phyloP scores from a whole-genome alignment of 192 early-diverging fungal genomes.

The Podila epicladia region DNA sequence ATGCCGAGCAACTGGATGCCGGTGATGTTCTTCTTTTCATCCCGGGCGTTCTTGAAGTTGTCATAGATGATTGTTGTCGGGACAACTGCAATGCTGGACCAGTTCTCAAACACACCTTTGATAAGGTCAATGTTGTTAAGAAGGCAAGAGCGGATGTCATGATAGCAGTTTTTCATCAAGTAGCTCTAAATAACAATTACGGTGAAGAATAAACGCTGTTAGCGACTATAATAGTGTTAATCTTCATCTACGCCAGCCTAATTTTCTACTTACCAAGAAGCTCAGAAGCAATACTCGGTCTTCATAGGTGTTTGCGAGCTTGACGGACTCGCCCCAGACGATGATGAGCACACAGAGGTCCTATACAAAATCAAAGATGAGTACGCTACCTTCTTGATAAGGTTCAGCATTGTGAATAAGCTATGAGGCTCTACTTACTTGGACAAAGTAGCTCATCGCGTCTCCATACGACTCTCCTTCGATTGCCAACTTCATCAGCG shows the following conservation, averaged over 20 bases:
- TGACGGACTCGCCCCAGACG: conserved; percentile 63
- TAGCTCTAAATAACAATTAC: conserved; percentile 39
- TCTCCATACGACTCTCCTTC: conserved; percentile 62
- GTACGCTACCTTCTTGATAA: background rate
- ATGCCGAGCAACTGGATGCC: conserved; percentile 69
- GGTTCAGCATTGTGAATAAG: background rate
- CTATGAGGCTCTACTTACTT: conserved; percentile 50
- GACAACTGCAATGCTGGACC: conserved; percentile 63
- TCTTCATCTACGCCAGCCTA: too few relatives aligned
- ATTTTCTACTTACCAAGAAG: conserved; percentile 52
- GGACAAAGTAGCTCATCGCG: conserved; percentile 76
- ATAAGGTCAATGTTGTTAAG: conserved; percentile 68
- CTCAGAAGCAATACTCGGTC: conserved; percentile 52
- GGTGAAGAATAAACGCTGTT: background rate
- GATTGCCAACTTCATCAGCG: conserved; percentile 62
- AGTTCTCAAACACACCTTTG: conserved; percentile 71
- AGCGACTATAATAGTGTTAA: background rate
- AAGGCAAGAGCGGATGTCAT: conserved; percentile 41
- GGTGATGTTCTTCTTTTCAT: conserved; percentile 59
- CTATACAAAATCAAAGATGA: conserved; percentile 30
- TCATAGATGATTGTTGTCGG: conserved; percentile 65
- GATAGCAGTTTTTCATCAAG: conserved; percentile 56
- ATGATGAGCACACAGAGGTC: conserved; percentile 72
- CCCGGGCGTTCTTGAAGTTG: conserved; percentile 47
- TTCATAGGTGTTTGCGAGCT: conserved; percentile 39